Conservation (phyloP, 2,329 filamentous ascomycete genomes). For the Lachnellula arida region DNA sequence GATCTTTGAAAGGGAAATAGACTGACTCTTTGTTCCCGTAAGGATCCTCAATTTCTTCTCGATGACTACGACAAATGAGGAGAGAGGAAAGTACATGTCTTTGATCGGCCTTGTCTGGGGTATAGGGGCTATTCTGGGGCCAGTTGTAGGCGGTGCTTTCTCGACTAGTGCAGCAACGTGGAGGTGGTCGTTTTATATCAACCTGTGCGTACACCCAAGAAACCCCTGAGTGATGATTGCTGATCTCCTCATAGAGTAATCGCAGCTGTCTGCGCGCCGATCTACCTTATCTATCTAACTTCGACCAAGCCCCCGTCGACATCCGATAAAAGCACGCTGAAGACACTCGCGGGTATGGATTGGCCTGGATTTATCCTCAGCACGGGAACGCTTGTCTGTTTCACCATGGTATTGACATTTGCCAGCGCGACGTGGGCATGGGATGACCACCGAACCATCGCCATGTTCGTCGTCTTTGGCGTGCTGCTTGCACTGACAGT, state of each 20-base stretch:
- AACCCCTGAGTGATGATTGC: not conserved
- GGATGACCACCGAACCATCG: conserved; percentile 41
- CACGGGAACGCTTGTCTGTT: conserved; percentile 37
- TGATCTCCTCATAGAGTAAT: conserved; percentile 36
- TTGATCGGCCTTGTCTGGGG: conserved; percentile 33
- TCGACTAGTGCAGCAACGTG: conserved; percentile 31
- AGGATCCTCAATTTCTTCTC: conserved; percentile 33
- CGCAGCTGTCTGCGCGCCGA: conserved; percentile 37
- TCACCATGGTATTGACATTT: conserved; percentile 46
- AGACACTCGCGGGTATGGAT: conserved; percentile 35
- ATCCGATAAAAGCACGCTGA: not conserved
- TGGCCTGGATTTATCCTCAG: conserved; percentile 42
- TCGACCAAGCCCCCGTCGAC: conserved; percentile 3
- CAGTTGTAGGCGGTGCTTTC: conserved; percentile 34
- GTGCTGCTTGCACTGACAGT: conserved; percentile 40
- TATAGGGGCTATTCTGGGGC: conserved; percentile 37
- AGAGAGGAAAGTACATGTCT: conserved; percentile 32
- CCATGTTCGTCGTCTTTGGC: conserved; percentile 43
- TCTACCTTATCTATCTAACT: conserved; percentile 36
- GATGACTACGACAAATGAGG: conserved; percentile 26
- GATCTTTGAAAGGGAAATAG: not conserved
- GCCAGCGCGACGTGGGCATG: conserved; percentile 47
- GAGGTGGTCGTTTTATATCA: conserved; percentile 33
- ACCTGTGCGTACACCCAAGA: conserved; percentile 18
- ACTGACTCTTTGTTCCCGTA: conserved; percentile 6